A percentile compares a stretch with the other conserved stretches of the same genome.
Evolutionary conservation across 176 grass and related monocot genomes (phyloP).

Genomic region (Carex cristatella): DNA sequence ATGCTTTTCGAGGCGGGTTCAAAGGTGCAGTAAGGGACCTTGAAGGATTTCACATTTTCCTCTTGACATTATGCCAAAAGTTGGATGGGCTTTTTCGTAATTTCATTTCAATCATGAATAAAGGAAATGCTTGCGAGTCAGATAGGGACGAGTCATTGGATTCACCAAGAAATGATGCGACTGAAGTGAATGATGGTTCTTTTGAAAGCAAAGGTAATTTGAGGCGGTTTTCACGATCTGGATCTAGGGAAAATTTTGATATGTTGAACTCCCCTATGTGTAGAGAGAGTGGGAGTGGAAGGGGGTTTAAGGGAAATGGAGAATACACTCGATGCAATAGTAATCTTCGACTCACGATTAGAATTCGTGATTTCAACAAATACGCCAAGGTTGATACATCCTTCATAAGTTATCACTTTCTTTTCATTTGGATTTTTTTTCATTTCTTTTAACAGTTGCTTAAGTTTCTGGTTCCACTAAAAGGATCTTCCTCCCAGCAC

Average conservation of each 20-base stretch:
- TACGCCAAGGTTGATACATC: conserved; percentile 65
- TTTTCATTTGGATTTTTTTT: neutral
- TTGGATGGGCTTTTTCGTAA: conserved; percentile 58
- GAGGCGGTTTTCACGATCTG: conserved; percentile 32
- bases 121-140: conserved; percentile 39
- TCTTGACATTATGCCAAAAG: conserved; percentile 81
- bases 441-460: neutral
- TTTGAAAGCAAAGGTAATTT: conserved; percentile 45
- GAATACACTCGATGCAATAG: conserved; percentile 48
- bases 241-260: conserved; percentile 59
- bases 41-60: conserved; percentile 81
- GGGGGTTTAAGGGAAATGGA: conserved; percentile 48
- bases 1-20: conserved; percentile 82
- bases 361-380: conserved; percentile 88
- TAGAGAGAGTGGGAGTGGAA: conserved; percentile 58
- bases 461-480: neutral
- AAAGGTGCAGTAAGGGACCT: conserved; percentile 71
- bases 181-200: conserved; percentile 20
- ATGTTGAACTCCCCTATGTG: conserved; percentile 36
- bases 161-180: conserved; percentile 1
- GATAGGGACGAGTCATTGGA: conserved; percentile 52
- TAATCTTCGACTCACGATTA: conserved; percentile 71
- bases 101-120: conserved; percentile 64
- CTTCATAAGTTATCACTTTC: conserved; percentile 9
- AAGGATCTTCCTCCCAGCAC: neutral